phyloP scores from a whole-genome alignment of 306 rosid species.

The Begonia peltatifolia region DNA sequence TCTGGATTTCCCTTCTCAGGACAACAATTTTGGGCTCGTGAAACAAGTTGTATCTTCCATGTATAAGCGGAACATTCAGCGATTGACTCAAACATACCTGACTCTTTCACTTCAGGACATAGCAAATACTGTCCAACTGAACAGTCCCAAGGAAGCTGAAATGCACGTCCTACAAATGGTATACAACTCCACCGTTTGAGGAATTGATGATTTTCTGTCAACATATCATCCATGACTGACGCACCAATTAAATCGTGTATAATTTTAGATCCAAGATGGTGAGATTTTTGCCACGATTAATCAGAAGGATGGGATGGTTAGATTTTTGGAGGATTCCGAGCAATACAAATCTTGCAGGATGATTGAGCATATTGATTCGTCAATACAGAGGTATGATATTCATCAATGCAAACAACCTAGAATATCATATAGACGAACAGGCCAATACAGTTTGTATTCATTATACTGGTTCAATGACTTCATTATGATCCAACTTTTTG shows the following conservation, averaged over 20 bases:
- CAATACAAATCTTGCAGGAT: constrained; percentile 64
- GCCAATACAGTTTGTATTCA: too few species aligned
- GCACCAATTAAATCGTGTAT: constrained; percentile 5
- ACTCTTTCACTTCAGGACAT: constrained; percentile 88
- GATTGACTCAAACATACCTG: constrained; percentile 76
- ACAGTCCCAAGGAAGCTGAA: constrained; percentile 70
- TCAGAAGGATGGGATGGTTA: constrained; percentile 87
- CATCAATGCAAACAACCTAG: neutral
- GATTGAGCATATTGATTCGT: constrained; percentile 62
- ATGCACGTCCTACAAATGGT: constrained; percentile 96
- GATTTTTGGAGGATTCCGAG: constrained; percentile 86
- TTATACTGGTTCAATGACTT: too few species aligned
- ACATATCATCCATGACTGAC: constrained; percentile 2
- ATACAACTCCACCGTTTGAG: neutral
- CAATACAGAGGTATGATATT: constrained; percentile 49
- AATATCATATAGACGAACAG: too few species aligned
- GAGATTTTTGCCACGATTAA: constrained; percentile 71
- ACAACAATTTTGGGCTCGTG: constrained; percentile 71
- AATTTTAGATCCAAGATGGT: constrained; percentile 63
- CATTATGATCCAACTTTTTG: too few species aligned
- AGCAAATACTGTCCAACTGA: constrained; percentile 59
- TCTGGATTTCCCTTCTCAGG: constrained; percentile 22
- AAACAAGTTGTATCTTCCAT: constrained; percentile 59
- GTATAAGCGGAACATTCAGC: constrained; percentile 78
- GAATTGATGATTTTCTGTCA: neutral